Base-by-base conservation (phyloP, 345 rosid species). In the Citropsis articulata region DNA sequence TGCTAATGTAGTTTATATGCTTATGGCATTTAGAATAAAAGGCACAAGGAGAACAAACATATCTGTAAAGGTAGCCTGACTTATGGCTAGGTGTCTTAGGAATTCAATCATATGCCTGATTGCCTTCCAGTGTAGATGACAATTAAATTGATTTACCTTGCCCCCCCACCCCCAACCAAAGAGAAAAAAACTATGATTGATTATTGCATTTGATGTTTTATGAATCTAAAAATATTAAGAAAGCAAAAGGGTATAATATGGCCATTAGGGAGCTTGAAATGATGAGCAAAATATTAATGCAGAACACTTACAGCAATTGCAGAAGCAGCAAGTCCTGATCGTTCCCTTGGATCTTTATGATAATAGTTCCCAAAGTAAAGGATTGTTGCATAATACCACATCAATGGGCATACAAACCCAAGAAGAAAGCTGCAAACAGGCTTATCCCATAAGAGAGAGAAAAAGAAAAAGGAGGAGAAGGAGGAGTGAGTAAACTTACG, bases 301-400 rank as follows among this genome's bases (percentile, higher is more conserved):
- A 33, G 13, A 70, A 12, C 45, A 85, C 99, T 92, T 75, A 93
- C 99, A 81, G 97, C 97, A 71, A 95, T 89, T 78, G 97, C 93
- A 69, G 91, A 93, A 65, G 98, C 98, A 81, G 94, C 96, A 64
- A 95, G 97, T 74, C 99, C 99, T 36, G 98, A 81, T 72, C 99
- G 88, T 81, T 93, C 99, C 42, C 99, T 88, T 31, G 98, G 99
- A 88, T 96, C 99, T 85, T 83, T 93, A 38, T 75, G 94, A 77
- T 93, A 95, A 86, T 95, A 95, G 85, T 81, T 90, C 38, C 90
- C 89, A 57, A 91, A 88, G 87, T 95, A 95, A 7, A 95, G 94
- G 69, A 90, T 78, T 61, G 98, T 83, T 2, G 97, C 93, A 55
- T 86, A 81, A 83, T 92, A 96, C 99, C 98, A 96, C 72, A 89